Evolutionary conservation across 257 asterid species (phyloP).

Genomic region (Solanum microdontum): DNA sequence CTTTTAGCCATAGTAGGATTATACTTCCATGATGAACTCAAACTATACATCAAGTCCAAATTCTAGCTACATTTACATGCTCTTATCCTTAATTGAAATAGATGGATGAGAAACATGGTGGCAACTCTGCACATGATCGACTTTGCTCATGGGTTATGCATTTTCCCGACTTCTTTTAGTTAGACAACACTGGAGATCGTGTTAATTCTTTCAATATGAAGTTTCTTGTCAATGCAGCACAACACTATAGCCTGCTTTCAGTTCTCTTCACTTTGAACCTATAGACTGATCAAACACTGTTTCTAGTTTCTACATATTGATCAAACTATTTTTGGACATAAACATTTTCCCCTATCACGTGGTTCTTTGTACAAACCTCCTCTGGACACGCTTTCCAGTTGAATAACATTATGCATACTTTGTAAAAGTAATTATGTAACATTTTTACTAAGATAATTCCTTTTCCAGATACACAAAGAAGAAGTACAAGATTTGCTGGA

Average conservation of each 20-base stretch:
- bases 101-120: not conserved
- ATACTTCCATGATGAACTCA: not conserved
- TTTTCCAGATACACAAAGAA: conserved; percentile 86
- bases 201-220: not conserved
- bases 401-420: not conserved
- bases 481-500: conserved; percentile 94
- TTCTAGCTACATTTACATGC: not conserved
- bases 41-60: not conserved
- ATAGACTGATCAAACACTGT: not conserved
- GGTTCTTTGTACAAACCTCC: not conserved
- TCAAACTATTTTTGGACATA: not conserved
- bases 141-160: not conserved
- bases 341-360: not conserved
- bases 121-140: not conserved
- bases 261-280: not conserved
- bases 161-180: not conserved
- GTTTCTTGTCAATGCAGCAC: not conserved
- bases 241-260: not conserved
- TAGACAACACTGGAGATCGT: not conserved
- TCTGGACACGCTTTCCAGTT: not conserved
- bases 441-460: not conserved
- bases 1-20: not conserved
- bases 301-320: not conserved
- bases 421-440: not conserved
- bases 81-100: not conserved